Base-by-base conservation (phyloP, 2,329 filamentous ascomycete genomes). In the Calonectria fujianensis region DNA sequence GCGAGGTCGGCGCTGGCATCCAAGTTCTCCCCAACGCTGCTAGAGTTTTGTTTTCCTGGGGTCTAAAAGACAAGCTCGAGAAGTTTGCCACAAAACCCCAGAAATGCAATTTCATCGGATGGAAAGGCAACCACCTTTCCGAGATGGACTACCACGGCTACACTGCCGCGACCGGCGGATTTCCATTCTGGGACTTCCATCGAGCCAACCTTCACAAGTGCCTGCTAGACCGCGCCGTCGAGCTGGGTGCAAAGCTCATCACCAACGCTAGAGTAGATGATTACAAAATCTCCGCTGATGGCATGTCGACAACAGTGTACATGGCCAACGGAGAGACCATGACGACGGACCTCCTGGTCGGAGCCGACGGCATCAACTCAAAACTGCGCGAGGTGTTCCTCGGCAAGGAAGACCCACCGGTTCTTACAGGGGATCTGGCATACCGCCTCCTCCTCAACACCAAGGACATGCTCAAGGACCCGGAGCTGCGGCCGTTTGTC, bases 391-490 rank as follows among this genome's bases (percentile, higher is more conserved):
- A 88, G 69, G 81, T 84, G 9, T 82, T 91, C n/a, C 78, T 90
- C 9, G 85, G 86, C 4, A 81, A 82, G 16, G 79, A 83, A 0
- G 85, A 88, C 75, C 86, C 87, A 0, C 88, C 90, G 1, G 81
- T 86, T 18, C 85, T 87, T 64, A 91, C 90, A 0, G 90, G 90
- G 1, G 90, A 92, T 79, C 80, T 91, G 37, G 90, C 90, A 2
- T 92, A 91, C 80, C 87, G 90, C 7, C 85, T 91, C 61, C 82
- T 90, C 9, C 81, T 91, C 16, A 85, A 85, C 5, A 86, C 86
- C 3, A 83, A 87, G 35, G 85, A 89, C 59, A 77, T 79, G 78
- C 88, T 91, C 82, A 83, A 83, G 4, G 85, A 89, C 59, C 85
- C 86, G 1, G 88, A 89, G 50, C 81, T 91, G 18, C 82, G 79